Evolutionary conservation across 352 stramenopile genomes (phyloP), one percentile per base, ranked within the genome.

Genomic region (Globisporangium orthogonon): DNA sequence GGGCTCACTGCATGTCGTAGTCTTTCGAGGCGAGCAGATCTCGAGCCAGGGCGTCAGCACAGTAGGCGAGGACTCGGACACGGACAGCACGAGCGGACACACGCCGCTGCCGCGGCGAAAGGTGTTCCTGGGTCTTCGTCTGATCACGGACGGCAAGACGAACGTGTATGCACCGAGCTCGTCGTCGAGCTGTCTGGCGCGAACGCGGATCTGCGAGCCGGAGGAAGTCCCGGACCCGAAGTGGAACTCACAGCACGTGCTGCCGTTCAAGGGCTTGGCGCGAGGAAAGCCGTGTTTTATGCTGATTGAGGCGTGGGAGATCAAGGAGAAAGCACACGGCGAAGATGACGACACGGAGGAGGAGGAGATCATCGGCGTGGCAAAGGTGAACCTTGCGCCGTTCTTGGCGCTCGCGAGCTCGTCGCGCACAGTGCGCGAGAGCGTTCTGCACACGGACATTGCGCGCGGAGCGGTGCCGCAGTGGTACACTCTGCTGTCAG

Each of bases 371-470:
- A 58, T 95, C 31, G 86, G 83, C 23, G 83, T 95, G 9, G 83
- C 83, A 23, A 95, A 94, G 61, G 86, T 95, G 18, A 95, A 95
- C 52, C 60, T 95, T 44, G 86, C 85, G 17, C 86, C 86, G n/a
- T 95, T 94, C 62, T 63, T 95, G 49, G 86, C 86, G 2, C 67
- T 95, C 33, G 86, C 83, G 14, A 91, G 80, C 58, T 83, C 82
- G 9, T 92, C 81, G n/a, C 71, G 81, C 40, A 89, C 80, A 0
- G 86, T 91, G 37, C 76, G 83, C 14, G 78, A 91, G 58, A 93
- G 85, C 50, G 85, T 95, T 9, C 66, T 95, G 40, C 78, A 95
- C 67, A 82, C 72, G 0, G 83, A 95, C 54, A 94, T 95, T 60
- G 86, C 86, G 17, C 78, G 82, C 39, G 86, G 83, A 6, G 82